These are phyloP conservation scores for Cyclaneusma minus DNA, from an alignment of 2,329 filamentous ascomycete species.

Conservation along the genomic window DNA sequence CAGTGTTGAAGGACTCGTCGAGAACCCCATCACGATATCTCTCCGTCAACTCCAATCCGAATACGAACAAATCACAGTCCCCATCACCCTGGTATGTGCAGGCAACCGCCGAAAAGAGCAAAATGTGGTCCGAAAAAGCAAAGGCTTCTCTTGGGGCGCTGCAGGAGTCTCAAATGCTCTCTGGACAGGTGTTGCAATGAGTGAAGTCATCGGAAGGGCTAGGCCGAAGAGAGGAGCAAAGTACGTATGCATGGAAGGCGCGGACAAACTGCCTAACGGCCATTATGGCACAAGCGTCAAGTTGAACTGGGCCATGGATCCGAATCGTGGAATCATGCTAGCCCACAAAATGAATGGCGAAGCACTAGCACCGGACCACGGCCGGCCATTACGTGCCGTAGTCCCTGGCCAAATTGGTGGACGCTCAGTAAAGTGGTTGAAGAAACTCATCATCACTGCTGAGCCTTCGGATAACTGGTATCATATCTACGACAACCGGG, in stretches of 20 bases:
- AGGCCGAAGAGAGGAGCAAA: conserved; percentile 53
- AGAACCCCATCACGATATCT: conserved; percentile 56
- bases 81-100: conserved; percentile 80
- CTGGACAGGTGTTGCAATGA: conserved; percentile 70
- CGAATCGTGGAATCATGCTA: conserved; percentile 70
- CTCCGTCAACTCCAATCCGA: conserved; percentile 56
- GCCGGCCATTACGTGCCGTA: conserved; percentile 66
- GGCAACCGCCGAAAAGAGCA: conserved; percentile 89
- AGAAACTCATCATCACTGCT: conserved; percentile 61
- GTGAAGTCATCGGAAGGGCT: conserved; percentile 53
- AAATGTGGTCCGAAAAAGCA: conserved; percentile 77
- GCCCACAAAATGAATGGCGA: conserved; percentile 88
- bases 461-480: conserved; percentile 86
- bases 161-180: conserved; percentile 76
- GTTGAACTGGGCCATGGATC: conserved; percentile 76
- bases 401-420: conserved; percentile 88
- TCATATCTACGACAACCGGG: conserved; percentile 85
- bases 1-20: conserved; percentile 68
- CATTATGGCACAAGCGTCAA: conserved; percentile 81
- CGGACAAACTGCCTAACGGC: conserved; percentile 76
- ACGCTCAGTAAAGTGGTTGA: conserved; percentile 86
- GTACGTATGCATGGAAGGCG: conserved; percentile 85
- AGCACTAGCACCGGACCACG: conserved; percentile 65
- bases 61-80: conserved; percentile 71
- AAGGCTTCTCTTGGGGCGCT: conserved; percentile 88